A percentile compares a stretch with the other conserved stretches of the same genome.
Conservation (phyloP, 345 rosid species). For the Physaria fendleri region DNA sequence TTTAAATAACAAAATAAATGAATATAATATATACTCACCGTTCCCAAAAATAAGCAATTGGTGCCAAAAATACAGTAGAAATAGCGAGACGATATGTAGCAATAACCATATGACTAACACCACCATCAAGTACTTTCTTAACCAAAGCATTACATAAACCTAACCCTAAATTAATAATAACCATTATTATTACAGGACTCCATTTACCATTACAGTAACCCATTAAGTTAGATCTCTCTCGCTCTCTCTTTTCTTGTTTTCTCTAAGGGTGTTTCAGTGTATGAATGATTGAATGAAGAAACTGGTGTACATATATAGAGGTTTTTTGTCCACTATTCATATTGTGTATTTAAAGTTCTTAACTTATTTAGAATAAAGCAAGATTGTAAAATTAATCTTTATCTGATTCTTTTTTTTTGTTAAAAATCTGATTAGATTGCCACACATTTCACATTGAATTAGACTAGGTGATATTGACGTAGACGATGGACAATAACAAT, state of each 20-base stretch:
- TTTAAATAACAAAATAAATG: neutral
- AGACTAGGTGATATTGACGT: conserved; percentile 16
- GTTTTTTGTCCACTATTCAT: neutral
- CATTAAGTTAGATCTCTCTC: conserved; percentile 15
- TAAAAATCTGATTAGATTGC: too few relatives aligned
- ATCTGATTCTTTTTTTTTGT: conserved; percentile 1
- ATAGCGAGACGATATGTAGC: conserved; percentile 55
- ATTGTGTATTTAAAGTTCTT: too few relatives aligned
- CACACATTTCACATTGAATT: neutral
- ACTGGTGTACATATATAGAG: conserved; percentile 11
- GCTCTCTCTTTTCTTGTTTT: neutral
- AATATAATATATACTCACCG: conserved; percentile 34
- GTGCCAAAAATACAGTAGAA: conserved; percentile 45
- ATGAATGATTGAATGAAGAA: conserved; percentile 11
- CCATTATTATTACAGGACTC: conserved; percentile 47
- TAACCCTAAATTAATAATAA: conserved; percentile 35
- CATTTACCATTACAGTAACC: conserved; percentile 36
- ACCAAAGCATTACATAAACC: conserved; percentile 50
- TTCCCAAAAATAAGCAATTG: conserved; percentile 51
- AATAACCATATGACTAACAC: conserved; percentile 46
- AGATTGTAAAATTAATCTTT: neutral
- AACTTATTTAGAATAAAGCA: neutral
- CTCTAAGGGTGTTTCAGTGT: neutral
- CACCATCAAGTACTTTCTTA: conserved; percentile 48
- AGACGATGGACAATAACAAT: neutral